These are phyloP conservation scores for Lasiosphaeria ovina DNA, from an alignment of 495 filamentous ascomycete genomes.

Conservation along the genomic window DNA sequence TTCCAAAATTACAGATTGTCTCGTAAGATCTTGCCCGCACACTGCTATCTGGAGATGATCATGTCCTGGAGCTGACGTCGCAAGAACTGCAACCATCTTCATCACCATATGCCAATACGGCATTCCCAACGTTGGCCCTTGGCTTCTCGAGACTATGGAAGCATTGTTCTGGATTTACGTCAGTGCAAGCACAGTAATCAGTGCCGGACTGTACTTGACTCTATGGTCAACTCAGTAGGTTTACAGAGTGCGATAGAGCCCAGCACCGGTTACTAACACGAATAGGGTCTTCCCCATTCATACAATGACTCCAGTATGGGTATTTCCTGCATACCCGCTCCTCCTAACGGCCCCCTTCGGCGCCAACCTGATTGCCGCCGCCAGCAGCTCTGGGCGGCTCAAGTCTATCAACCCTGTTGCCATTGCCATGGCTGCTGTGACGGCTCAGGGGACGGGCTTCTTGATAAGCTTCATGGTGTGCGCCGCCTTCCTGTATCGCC, in stretches of 20 bases:
- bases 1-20: constrained; percentile 37
- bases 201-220: constrained; percentile 69
- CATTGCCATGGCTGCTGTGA: constrained; percentile 68
- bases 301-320: constrained; percentile 89
- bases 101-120: constrained; percentile 82
- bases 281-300: constrained; percentile 67
- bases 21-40: constrained; percentile 29
- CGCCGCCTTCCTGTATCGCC: constrained; percentile 78
- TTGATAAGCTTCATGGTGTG: constrained; percentile 84
- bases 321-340: constrained; percentile 86
- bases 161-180: constrained; percentile 75
- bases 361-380: constrained; percentile 57
- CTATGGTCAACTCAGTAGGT: constrained; percentile 60
- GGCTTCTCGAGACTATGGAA: constrained; percentile 62
- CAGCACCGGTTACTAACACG: not conserved
- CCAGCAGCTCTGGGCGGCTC: constrained; percentile 32
- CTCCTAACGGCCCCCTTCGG: constrained; percentile 77
- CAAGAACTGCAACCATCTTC: constrained; percentile 67
- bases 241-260: too few relatives aligned
- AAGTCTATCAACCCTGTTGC: constrained; percentile 50
- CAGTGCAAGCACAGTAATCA: constrained; percentile 59
- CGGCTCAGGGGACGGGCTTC: constrained; percentile 81
- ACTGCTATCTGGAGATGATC: not conserved
- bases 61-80: not conserved
- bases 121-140: constrained; percentile 59